Evolutionary conservation across 495 filamentous ascomycete species (phyloP).

Genomic region (Elaphomyces granulatus): DNA sequence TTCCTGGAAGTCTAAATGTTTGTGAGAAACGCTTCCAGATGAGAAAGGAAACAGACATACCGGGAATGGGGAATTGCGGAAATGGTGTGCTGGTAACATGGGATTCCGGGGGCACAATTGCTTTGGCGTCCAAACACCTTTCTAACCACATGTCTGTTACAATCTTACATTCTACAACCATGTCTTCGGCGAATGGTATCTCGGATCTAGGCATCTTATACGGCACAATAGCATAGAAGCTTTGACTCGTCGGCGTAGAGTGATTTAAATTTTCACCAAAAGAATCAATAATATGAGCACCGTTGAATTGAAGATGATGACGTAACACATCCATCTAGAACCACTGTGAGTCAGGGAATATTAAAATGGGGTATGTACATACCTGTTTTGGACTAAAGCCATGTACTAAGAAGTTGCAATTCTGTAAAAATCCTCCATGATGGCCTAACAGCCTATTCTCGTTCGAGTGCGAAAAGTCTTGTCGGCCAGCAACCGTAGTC

Average conservation of each 20-base stretch:
- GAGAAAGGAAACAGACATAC: conserved; percentile 23
- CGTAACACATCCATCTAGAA: conserved; percentile 30
- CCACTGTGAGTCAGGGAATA: background rate
- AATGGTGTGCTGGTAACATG: conserved; percentile 67
- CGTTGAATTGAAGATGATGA: conserved; percentile 39
- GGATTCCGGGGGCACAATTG: conserved; percentile 50
- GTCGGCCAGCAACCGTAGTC: conserved; percentile 19
- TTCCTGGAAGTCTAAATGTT: conserved; percentile 39
- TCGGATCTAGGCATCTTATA: conserved; percentile 28
- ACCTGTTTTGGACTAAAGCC: conserved; percentile 49
- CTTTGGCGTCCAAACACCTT: conserved; percentile 62
- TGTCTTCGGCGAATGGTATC: conserved; percentile 27
- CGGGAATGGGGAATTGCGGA: conserved; percentile 47
- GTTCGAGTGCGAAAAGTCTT: conserved; percentile 10
- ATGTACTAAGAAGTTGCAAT: conserved; percentile 43
- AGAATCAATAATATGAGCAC: conserved; percentile 32
- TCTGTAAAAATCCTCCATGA: conserved; percentile 22
- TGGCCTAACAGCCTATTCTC: background rate
- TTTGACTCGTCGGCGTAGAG: conserved; percentile 26
- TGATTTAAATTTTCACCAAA: conserved; percentile 26
- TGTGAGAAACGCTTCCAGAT: background rate
- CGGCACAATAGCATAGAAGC: conserved; percentile 40
- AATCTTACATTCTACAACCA: conserved; percentile 31
- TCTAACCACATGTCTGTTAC: conserved; percentile 94
- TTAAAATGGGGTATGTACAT: conserved; percentile 2